Conservation (phyloP, 2,329 filamentous ascomycete genomes). For the Colletotrichum melonis region DNA sequence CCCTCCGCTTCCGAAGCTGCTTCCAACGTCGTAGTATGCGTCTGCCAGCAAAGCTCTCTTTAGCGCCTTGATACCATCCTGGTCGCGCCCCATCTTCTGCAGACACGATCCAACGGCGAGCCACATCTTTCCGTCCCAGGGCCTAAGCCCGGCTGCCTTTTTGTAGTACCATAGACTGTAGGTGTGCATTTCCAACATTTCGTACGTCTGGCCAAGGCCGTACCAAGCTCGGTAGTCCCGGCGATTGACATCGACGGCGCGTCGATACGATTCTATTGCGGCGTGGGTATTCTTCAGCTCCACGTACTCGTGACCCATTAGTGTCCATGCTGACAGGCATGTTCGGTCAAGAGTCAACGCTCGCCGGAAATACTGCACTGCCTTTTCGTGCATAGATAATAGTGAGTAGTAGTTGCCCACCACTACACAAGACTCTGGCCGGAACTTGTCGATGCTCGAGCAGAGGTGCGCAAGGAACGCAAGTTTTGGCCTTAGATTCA, state of each 20-base stretch:
- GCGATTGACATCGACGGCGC: constrained; percentile 94
- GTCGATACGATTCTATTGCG: constrained; percentile 94
- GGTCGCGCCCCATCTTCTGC: constrained; percentile 85
- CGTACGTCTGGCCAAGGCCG: constrained; percentile 94
- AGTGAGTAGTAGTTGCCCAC: constrained; percentile 98
- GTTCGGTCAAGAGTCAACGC: constrained; percentile 90
- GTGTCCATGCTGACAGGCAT: constrained; percentile 94
- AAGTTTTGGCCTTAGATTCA: constrained; percentile 87
- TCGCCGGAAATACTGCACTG: constrained; percentile 96
- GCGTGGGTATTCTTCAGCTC: constrained; percentile 99
- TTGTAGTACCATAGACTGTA: constrained; percentile 99
- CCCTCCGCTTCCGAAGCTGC: constrained; percentile 62
- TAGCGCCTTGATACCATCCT: constrained; percentile 94
- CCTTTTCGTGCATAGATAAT: constrained; percentile 95
- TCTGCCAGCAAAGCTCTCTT: constrained; percentile 93
- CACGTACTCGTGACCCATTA: constrained; percentile 99
- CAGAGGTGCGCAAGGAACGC: constrained; percentile 94
- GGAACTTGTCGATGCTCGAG: constrained; percentile 92
- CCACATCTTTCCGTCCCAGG: constrained; percentile 99
- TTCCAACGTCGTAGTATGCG: constrained; percentile 80
- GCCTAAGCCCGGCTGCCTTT: constrained; percentile 89
- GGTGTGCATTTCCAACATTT: constrained; percentile 97
- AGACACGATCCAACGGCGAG: constrained; percentile 93
- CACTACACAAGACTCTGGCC: constrained; percentile 95
- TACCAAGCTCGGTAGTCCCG: constrained; percentile 99